Base-by-base conservation (phyloP, 2,329 filamentous ascomycete genomes). In the Juglanconis juglandina region DNA sequence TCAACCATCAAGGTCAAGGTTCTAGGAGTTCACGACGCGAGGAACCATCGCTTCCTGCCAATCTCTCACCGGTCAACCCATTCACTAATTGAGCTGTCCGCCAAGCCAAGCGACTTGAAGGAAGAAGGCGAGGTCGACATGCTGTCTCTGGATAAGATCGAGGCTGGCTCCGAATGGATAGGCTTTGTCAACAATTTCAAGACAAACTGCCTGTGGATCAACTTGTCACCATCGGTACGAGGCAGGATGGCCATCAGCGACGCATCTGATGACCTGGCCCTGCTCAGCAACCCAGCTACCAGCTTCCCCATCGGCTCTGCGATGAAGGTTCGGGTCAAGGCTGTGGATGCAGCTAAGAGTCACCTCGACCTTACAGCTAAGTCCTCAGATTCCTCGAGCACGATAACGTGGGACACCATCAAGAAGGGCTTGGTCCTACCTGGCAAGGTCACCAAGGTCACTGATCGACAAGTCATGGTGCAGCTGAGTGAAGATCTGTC, bases 251-350 rank as follows among this genome's bases (percentile, higher is more conserved):
- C 87, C 57, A 83, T 89, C 63, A 86, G 95, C 72, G 93, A 98
- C 69, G 85, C 95, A 8, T 92, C 92, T 0, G 91, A 96, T 68
- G 92, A 98, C 72, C 77, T 96, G 51, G 90, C 92, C 7, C 81
- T 90, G 58, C 79, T 96, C 41, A 85, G 88, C 37, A 85, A 96
- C 68, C 77, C 97, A 3, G 82, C 87, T 52, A 82, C 85, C 64
- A 90, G 91, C 73, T 98, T 96, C 73, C 94, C 95, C 0, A 74
- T 96, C 44, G 95, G 95, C n/a, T 95, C 90, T 50, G 95, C 92
- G 5, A 75, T 99, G 49, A 89, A 86, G 71, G 91, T 93, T 10
- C 87, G 87, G 33, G 92, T 96, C 24, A 87, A 90, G 58, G 81
- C 82, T 3, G 85, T 96, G 3, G 88, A 98, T 71, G 73, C 82